A percentile compares a stretch with the other conserved stretches of the same genome.
Evolutionary conservation across 2,329 filamentous ascomycete species (phyloP).

Genomic region (Sodiomyces alkalinus): DNA sequence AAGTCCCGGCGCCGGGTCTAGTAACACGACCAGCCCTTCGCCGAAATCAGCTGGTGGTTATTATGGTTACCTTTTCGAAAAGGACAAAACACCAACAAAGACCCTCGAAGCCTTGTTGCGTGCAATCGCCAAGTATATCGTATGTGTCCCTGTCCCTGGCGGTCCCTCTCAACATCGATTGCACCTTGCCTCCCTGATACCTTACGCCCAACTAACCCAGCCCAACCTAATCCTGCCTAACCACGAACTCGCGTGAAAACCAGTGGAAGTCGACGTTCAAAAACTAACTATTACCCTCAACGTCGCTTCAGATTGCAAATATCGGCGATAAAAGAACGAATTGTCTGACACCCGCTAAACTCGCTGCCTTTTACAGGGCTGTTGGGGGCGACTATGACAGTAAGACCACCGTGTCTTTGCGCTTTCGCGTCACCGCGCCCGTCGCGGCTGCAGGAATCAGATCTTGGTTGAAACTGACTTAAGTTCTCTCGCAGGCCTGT

Average conservation of each 20-base stretch:
- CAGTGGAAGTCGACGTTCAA: too few species aligned
- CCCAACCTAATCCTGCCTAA: too few species aligned
- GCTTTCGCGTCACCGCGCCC: too few species aligned
- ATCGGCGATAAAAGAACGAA: conserved; percentile 40
- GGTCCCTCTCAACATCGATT: neutral
- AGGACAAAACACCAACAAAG: conserved; percentile 51
- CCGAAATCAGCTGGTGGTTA: conserved; percentile 2
- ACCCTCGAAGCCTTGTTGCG: conserved; percentile 52
- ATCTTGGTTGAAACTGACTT: too few species aligned
- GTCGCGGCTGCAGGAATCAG: too few species aligned
- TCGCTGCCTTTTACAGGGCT: conserved; percentile 62
- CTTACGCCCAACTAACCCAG: too few species aligned
- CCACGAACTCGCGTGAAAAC: too few species aligned
- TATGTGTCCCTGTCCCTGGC: conserved; percentile 26
- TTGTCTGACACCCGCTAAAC: conserved; percentile 48
- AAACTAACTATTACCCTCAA: too few species aligned
- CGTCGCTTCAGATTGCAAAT: conserved; percentile 31
- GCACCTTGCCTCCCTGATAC: conserved; percentile 1
- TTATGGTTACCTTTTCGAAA: conserved; percentile 55
- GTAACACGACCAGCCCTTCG: neutral
- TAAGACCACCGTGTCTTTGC: conserved; percentile 14
- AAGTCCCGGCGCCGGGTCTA: conserved; percentile 1
- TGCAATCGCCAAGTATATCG: conserved; percentile 55
- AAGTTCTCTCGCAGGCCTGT: conserved; percentile 44
- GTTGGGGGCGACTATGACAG: conserved; percentile 65